phyloP scores from a whole-genome alignment of 2,329 filamentous ascomycete species.

The Keithomyces neogunnii region DNA sequence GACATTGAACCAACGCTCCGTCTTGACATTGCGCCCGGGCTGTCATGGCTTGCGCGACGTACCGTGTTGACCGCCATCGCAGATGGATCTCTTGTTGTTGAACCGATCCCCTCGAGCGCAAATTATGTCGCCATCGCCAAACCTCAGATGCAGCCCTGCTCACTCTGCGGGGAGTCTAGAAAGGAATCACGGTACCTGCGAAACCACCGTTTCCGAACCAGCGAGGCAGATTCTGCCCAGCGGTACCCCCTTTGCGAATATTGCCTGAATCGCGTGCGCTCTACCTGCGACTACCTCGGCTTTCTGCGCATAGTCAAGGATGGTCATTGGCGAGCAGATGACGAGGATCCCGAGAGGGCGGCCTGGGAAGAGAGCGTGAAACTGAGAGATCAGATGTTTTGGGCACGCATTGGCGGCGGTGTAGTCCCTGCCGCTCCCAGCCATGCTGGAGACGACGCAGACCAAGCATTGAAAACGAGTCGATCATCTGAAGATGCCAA shows the following conservation, averaged over 20 bases:
- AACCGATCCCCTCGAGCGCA: slow-evolving; percentile 63
- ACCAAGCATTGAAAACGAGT: background rate
- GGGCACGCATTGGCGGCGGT: slow-evolving; percentile 85
- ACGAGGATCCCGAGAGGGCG: slow-evolving; percentile 72
- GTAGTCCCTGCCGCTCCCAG: slow-evolving; percentile 58
- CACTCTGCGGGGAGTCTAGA: slow-evolving; percentile 79
- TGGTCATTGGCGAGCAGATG: slow-evolving; percentile 80
- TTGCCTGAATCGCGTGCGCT: slow-evolving; percentile 74
- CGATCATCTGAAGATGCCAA: background rate
- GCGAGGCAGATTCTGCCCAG: slow-evolving; percentile 77
- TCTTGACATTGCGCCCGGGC: slow-evolving; percentile 77
- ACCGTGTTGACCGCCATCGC: slow-evolving; percentile 76
- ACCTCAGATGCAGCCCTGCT: slow-evolving; percentile 60
- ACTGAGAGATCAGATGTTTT: slow-evolving; percentile 92
- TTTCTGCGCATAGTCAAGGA: slow-evolving; percentile 89
- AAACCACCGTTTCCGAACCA: slow-evolving; percentile 81
- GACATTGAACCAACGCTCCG: slow-evolving; percentile 92
- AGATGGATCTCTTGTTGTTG: slow-evolving; percentile 79
- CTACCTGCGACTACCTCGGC: slow-evolving; percentile 85
- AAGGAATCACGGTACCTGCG: slow-evolving; percentile 63
- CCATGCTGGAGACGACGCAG: slow-evolving; percentile 5
- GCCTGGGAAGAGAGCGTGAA: slow-evolving; percentile 94
- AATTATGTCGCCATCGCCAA: slow-evolving; percentile 40
- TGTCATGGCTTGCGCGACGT: slow-evolving; percentile 88
- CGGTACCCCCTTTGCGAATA: slow-evolving; percentile 85